Base-by-base conservation (phyloP, 2,329 filamentous ascomycete species). In the Colletotrichum eleusines region DNA sequence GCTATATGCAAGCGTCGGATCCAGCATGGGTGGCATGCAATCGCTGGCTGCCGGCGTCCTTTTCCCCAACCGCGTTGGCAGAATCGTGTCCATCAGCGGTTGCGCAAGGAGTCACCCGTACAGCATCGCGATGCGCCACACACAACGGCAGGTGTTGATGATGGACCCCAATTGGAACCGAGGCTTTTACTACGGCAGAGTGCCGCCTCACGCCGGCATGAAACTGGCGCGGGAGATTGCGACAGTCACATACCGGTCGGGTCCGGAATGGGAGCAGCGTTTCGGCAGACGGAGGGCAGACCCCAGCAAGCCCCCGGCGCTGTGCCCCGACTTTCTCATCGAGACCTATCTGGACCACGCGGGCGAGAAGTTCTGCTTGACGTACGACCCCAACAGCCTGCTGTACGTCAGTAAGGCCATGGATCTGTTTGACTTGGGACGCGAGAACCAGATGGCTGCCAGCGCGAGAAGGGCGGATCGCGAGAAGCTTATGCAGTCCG, bases 11-110 rank as follows among this genome's bases (percentile, higher is more conserved):
- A 97, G 94, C 70, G 95, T 99, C 26, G 96, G 96, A 18, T 94
- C 94, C 7, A 97, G 94, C 80, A 99, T 99, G 96, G 96, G 96
- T 63, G 96, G 96, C 65, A 99, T 99, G 96, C 95, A 97, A 79
- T 96, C 93, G 75, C 87, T 99, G 6, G 95, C 95, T 9, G 93
- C 94, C 0, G 96, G 94, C 4, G 90, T 93, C 1, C 83, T 97
- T 38, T 97, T 95, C 79, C 93, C 94, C 0, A 89, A 93, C 48
- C 88, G 95, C 42, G 92, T 99, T 3, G 90, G 90, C 48, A 91
- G 92, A 74, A 89, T 99, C 73, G 93, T 94, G 46, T 95, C 91
- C 76, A 96, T 98, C 77, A 97, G 93, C 77, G 96, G 95, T 16
- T 99, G 96, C 80, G 96, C 95, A 0, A 88, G 96, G 73, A 97